Base-by-base conservation (phyloP, 768 basidiomycete genomes). In the Xanthoconium purpureum region DNA sequence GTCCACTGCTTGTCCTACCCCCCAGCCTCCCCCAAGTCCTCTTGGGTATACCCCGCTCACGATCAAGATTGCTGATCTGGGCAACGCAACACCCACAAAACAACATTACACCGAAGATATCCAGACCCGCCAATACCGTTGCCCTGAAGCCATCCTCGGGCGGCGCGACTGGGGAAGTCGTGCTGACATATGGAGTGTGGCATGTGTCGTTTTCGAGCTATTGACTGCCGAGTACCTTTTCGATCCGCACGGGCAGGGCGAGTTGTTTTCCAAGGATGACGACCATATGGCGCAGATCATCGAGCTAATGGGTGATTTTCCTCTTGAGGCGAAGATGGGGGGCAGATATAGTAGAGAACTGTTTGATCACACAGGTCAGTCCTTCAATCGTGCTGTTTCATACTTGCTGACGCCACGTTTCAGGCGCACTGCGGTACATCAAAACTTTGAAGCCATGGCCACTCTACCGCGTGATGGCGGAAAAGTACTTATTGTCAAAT, bases 231-330 rank as follows among this genome's bases (percentile, higher is more conserved):
- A 96, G 70, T 94, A 88, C 69, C 81, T 97, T 40, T 96, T 97
- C 69, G 94, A 96, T 67, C 91, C 91, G 15, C 89, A 90, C 58
- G 84, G 84, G 29, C 88, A 90, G 71, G 84, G 84, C 28, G 85
- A 87, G 61, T 73, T 89, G 45, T 95, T 92, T 66, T 87, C 84
- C 56, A 94, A 94, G 73, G 94, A 97, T 71, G 94, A 95, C 66
- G 96, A 98, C 70, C 94, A 97, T 64, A 84, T 95, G 81, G 94
- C 94, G 36, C 94, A 95, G 75, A 91, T 96, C 58, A 87, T 95
- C 54, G 94, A 97, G 75, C 77, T 97, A 11, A 74, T 95, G 56
- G 94, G 94, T 35, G 89, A 94, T 72, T 84, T 87, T 58, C 74
- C 84, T 14, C 65, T 85, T 29, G 81, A 84, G 47, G 78, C 88